These are phyloP conservation scores for Endoconidiophora polonica DNA, from an alignment of 2,329 filamentous ascomycete genomes.

Conservation along the genomic window DNA sequence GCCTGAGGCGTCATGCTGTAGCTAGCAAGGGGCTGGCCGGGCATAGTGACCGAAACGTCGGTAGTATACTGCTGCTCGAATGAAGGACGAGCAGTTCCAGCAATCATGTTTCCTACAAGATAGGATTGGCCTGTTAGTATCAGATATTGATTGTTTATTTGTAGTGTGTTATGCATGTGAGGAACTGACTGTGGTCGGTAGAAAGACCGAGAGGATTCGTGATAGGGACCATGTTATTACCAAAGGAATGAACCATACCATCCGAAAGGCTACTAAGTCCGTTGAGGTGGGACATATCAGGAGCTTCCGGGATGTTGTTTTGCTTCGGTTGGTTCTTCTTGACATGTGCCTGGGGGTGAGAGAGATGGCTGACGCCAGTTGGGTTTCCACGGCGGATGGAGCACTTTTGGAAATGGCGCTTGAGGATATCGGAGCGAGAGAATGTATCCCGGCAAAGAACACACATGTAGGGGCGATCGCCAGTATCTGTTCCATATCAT, in stretches of 20 bases:
- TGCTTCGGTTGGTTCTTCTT: slow-evolving; percentile 55
- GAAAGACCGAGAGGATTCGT: slow-evolving; percentile 42
- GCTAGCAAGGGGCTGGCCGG: slow-evolving; percentile 45
- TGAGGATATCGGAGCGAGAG: slow-evolving; percentile 91
- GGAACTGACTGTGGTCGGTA: slow-evolving; percentile 43
- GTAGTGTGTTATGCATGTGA: slow-evolving; percentile 3
- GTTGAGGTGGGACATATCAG: slow-evolving; percentile 42
- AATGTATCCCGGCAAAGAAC: slow-evolving; percentile 96
- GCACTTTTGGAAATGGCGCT: slow-evolving; percentile 98
- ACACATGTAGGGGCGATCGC: slow-evolving; percentile 96
- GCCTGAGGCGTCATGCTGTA: slow-evolving; percentile 45
- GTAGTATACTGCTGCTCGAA: slow-evolving; percentile 40
- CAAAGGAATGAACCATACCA: slow-evolving; percentile 41
- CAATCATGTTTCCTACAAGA: slow-evolving; percentile 28
- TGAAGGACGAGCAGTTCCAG: slow-evolving; percentile 24
- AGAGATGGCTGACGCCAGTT: slow-evolving; percentile 83
- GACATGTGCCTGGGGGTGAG: slow-evolving; percentile 76
- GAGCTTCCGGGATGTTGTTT: slow-evolving; percentile 34
- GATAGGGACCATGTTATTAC: slow-evolving; percentile 33
- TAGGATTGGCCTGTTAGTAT: slow-evolving; percentile 16
- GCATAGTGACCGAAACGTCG: slow-evolving; percentile 44
- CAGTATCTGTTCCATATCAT: slow-evolving; percentile 52
- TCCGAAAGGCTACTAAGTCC: slow-evolving; percentile 40
- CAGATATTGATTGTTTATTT: not conserved
- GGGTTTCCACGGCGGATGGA: slow-evolving; percentile 92